These are phyloP conservation scores for Cladosporium colombiae DNA, from an alignment of 2,329 filamentous ascomycete species.

Conservation along the genomic window DNA sequence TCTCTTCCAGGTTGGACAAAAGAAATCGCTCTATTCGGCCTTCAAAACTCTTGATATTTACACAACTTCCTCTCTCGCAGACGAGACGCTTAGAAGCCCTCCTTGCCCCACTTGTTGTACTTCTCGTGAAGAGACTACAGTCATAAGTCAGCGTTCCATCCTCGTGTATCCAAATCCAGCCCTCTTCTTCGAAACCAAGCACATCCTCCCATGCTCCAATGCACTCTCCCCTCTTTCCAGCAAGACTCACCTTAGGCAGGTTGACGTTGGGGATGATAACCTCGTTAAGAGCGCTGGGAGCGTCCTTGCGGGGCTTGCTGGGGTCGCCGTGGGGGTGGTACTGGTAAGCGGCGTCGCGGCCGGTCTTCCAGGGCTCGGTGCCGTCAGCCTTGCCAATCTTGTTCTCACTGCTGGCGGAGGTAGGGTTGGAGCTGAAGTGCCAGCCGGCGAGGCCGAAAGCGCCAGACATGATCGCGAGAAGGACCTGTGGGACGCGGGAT, in stretches of 20 bases:
- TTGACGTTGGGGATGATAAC: conserved; percentile 93
- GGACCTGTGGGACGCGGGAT: conserved; percentile 47
- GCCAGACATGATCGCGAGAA: conserved; percentile 86
- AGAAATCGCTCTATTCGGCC: conserved; percentile 20
- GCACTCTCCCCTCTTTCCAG: neutral
- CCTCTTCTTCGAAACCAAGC: neutral
- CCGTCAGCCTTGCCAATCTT: conserved; percentile 71
- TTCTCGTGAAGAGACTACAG: conserved; percentile 87
- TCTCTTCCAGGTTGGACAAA: conserved; percentile 3
- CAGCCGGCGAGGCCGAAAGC: conserved; percentile 86
- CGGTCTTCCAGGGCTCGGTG: conserved; percentile 90
- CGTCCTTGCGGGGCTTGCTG: conserved; percentile 75
- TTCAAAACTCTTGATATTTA: conserved; percentile 21
- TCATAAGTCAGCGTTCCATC: conserved; percentile 10
- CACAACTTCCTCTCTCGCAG: conserved; percentile 4
- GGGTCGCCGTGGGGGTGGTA: conserved; percentile 78
- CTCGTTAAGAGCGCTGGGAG: conserved; percentile 91
- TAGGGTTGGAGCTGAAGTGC: conserved; percentile 86
- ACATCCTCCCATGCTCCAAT: neutral
- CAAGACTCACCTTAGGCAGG: conserved; percentile 74
- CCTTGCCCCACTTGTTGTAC: conserved; percentile 99
- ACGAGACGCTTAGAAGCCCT: conserved; percentile 66
- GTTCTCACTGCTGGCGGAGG: conserved; percentile 78
- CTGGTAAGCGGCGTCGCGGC: conserved; percentile 62
- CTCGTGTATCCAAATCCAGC: neutral